Conservation (phyloP, 2,329 filamentous ascomycete species). For the Talaromyces sp. region DNA sequence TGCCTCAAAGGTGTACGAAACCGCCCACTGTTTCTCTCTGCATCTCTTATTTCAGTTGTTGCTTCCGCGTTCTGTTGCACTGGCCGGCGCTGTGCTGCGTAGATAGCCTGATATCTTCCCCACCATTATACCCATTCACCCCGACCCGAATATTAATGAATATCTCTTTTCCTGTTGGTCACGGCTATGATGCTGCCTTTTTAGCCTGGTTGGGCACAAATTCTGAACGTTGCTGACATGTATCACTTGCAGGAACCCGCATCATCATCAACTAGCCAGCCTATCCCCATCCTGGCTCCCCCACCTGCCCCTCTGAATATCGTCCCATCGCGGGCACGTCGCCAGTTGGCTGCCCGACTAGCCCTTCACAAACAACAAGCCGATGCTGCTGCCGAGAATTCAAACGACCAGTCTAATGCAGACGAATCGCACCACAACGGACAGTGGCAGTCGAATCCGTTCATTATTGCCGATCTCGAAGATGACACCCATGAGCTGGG, state of each 20-base stretch:
- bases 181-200: neutral
- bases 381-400: conserved; percentile 37
- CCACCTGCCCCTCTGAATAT: conserved; percentile 81
- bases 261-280: conserved; percentile 37
- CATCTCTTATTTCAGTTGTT: conserved; percentile 19
- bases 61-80: conserved; percentile 18
- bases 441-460: conserved; percentile 39
- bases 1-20: conserved; percentile 5
- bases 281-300: conserved; percentile 45
- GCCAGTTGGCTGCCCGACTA: conserved; percentile 86
- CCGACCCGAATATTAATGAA: neutral
- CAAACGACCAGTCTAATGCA: conserved; percentile 6
- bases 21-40: conserved; percentile 19
- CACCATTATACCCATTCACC: neutral
- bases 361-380: conserved; percentile 69
- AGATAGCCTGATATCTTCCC: conserved; percentile 10
- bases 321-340: conserved; percentile 78
- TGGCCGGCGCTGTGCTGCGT: neutral
- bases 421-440: conserved; percentile 22
- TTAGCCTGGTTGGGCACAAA: conserved; percentile 5
- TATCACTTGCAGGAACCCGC: conserved; percentile 19
- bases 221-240: conserved; percentile 25
- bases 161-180: neutral
- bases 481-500: conserved; percentile 36
- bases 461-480: conserved; percentile 39